phyloP scores from a whole-genome alignment of 1,284 basidiomycete genomes.

The Rhizoctonia solani region DNA sequence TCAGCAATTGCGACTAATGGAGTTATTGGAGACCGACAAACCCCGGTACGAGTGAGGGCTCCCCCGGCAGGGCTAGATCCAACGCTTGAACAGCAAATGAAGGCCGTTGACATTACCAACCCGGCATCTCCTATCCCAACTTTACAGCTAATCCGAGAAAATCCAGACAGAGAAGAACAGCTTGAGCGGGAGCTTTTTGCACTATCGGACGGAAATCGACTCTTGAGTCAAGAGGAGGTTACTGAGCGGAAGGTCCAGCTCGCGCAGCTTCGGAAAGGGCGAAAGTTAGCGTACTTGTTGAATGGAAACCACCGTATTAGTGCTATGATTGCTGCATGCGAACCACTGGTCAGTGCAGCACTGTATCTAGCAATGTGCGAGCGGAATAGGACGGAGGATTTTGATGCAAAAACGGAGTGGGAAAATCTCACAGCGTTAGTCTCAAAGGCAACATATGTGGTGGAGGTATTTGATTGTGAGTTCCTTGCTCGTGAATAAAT shows the following conservation, averaged over 20 bases:
- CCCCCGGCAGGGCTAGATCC: not conserved
- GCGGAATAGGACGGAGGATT: not conserved
- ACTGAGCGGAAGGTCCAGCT: not conserved
- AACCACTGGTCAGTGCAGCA: not conserved
- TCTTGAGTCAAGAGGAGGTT: not conserved
- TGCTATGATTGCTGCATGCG: not conserved
- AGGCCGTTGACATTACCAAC: not conserved
- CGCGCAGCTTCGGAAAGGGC: not conserved
- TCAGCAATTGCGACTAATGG: not conserved
- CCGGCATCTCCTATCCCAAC: not conserved
- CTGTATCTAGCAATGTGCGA: not conserved
- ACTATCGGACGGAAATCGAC: not conserved
- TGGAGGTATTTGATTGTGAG: not conserved
- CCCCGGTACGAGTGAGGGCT: not conserved
- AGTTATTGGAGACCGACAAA: not conserved
- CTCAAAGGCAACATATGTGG: not conserved
- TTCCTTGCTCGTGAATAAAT: too few species aligned
- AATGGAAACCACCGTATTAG: conserved; percentile 10
- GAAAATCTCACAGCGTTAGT: not conserved
- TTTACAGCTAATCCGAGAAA: not conserved
- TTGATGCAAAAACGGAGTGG: not conserved
- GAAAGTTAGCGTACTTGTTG: not conserved
- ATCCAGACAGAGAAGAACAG: not conserved
- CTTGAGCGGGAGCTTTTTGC: not conserved
- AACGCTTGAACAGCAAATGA: not conserved